A percentile compares a stretch with the other conserved stretches of the same genome.
These are phyloP conservation scores for Globisporangium canariense DNA, from an alignment of 352 stramenopile genomes.

Conservation along the genomic window DNA sequence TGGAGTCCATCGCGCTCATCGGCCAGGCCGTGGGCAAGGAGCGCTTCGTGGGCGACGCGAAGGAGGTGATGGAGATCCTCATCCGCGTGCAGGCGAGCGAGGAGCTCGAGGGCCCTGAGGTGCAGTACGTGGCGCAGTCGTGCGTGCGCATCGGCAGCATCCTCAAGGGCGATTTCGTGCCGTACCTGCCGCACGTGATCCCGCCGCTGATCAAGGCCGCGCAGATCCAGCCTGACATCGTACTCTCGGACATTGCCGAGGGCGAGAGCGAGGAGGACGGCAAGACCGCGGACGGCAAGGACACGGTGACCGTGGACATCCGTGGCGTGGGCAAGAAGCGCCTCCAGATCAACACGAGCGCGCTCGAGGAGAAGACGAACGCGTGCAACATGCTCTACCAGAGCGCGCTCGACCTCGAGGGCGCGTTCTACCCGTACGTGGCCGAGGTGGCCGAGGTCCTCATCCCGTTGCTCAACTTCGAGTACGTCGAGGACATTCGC, in stretches of 20 bases:
- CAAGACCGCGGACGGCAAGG: conserved; percentile 58
- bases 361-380: conserved; percentile 84
- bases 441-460: conserved; percentile 68
- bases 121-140: conserved; percentile 86
- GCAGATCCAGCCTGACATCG: conserved; percentile 78
- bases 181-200: conserved; percentile 82
- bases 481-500: conserved; percentile 86
- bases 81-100: conserved; percentile 72
- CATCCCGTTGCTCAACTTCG: conserved; percentile 73
- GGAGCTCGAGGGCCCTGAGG: conserved; percentile 65
- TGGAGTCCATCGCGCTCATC: conserved; percentile 88
- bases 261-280: conserved; percentile 52
- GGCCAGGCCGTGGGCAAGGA: conserved; percentile 87
- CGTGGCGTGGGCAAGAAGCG: conserved; percentile 78
- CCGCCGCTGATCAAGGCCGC: conserved; percentile 80
- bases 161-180: conserved; percentile 84
- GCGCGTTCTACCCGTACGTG: conserved; percentile 84
- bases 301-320: conserved; percentile 76
- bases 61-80: conserved; percentile 87
- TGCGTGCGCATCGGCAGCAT: conserved; percentile 86
- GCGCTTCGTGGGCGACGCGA: conserved; percentile 69
- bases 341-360: conserved; percentile 85
- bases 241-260: conserved; percentile 64
- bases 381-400: conserved; percentile 90
- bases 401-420: conserved; percentile 75